Evolutionary conservation across 371 early-diverging fungal genomes (phyloP).

Genomic region (Rhizomucor miehei): DNA sequence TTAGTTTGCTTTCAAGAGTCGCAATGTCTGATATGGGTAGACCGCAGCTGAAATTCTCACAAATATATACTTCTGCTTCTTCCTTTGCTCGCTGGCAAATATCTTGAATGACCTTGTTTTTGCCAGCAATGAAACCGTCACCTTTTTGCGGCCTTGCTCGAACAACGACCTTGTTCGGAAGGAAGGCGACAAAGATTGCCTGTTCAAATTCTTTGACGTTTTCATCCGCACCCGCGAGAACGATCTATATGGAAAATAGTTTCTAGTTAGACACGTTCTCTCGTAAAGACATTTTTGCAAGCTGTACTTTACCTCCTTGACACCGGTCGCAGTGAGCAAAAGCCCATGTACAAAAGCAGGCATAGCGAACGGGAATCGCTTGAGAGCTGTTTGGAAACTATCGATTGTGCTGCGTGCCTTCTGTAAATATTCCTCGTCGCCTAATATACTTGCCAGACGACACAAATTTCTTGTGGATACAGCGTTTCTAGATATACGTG

Average conservation of each 20-base stretch:
- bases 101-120: slow-evolving; percentile 24
- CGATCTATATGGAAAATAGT: slow-evolving; percentile 26
- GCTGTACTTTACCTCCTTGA: slow-evolving; percentile 57
- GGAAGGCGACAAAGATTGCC: slow-evolving; percentile 19
- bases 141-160: slow-evolving; percentile 9
- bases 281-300: background rate
- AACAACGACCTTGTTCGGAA: slow-evolving; percentile 36
- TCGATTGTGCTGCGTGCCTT: slow-evolving; percentile 34
- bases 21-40: slow-evolving; percentile 30
- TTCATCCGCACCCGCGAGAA: slow-evolving; percentile 30
- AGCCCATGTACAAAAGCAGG: slow-evolving; percentile 38
- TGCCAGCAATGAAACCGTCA: slow-evolving; percentile 20
- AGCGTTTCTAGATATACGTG: slow-evolving; percentile 40
- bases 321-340: slow-evolving; percentile 29
- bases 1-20: no score
- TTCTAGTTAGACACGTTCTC: background rate
- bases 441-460: slow-evolving; percentile 32
- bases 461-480: slow-evolving; percentile 41
- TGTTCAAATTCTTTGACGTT: slow-evolving; percentile 19
- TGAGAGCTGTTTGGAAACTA: slow-evolving; percentile 26
- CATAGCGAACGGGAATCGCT: slow-evolving; percentile 36
- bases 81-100: slow-evolving; percentile 12
- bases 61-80: slow-evolving; percentile 23
- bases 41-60: slow-evolving; percentile 52
- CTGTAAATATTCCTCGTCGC: slow-evolving; percentile 16